Evolutionary conservation across 768 basidiomycete species (phyloP), one percentile per base, ranked within the genome.

Genomic region (Kwoniella shandongensis): DNA sequence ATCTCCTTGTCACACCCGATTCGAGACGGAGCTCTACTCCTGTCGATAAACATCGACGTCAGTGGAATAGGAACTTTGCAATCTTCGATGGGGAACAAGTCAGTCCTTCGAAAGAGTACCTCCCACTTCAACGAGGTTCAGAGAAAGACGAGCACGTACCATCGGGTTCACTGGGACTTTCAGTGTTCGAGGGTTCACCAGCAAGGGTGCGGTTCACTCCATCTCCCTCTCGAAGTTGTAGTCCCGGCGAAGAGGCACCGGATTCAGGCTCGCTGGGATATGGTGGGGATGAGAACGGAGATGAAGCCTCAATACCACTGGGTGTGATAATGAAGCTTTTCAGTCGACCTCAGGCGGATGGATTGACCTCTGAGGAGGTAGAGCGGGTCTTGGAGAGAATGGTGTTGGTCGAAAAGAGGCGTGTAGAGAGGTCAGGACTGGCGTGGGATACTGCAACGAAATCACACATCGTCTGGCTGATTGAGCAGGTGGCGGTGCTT

Each of bases 61-160:
- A 56, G 3, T 7, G 45, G 17, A 47, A 61, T 56, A 23, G 60
- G 46, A 54, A 56, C 30, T 61, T 32, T 22, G 51, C 54, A 1
- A 56, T 61, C 3, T 47, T 61, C 26, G 50, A 61, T 29, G 60
- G 54, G 2, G 52, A 60, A 51, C 46, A 55, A 18, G 60, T 61
- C 36, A 50, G 47, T 3, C 57, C 57, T 22, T 25, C 57, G 5
- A 44, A 23, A 10, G 45, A 45, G 22, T 12, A 6, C 2, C 22
- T 55, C 8, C 35, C 27, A 1, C 42, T 57, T 13, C 46, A 50
- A 22, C 18, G 48, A 6, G 44, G 27, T 8, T 29, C n/a, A 22
- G 15, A 44, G 41, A 57, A 22, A 25, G 32, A 30, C 44, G 25
- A 17, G 44, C 55, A 8, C 55, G 39, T 7, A 44, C 44, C 1